These are phyloP conservation scores for Alternaria triticimaculans DNA, from an alignment of 2,329 filamentous ascomycete genomes.

Conservation along the genomic window DNA sequence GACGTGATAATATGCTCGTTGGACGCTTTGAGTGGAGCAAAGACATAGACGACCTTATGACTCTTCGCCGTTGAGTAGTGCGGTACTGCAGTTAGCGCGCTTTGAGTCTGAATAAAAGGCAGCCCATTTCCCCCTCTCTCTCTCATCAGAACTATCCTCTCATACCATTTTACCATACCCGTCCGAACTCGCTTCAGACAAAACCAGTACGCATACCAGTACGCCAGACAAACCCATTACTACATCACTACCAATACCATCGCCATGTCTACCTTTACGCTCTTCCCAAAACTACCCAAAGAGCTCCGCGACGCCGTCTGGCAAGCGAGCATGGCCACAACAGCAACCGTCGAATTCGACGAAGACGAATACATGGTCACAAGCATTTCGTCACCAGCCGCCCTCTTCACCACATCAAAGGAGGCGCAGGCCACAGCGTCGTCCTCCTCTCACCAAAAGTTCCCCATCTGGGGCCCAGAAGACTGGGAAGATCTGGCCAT, in stretches of 20 bases:
- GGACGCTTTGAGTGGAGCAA: neutral
- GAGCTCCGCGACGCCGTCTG: constrained; percentile 5
- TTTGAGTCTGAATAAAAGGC: neutral
- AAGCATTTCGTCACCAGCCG: constrained; percentile 9
- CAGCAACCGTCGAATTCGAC: constrained; percentile 3
- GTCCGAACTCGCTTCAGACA: neutral
- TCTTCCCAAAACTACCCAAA: constrained; percentile 4
- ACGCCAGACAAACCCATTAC: neutral
- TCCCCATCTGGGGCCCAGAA: constrained; percentile 9
- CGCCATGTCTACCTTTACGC: constrained; percentile 2
- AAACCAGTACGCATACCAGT: neutral
- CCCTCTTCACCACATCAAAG: constrained; percentile 10
- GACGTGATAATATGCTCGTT: neutral
- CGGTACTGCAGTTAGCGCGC: neutral
- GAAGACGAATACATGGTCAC: constrained; percentile 13
- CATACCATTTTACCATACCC: neutral
- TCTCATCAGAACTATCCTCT: neutral
- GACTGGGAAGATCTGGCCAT: constrained; percentile 16
- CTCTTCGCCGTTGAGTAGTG: neutral
- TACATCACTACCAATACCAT: neutral
- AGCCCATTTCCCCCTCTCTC: neutral
- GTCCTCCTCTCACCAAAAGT: constrained; percentile 1
- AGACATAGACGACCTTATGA: neutral
- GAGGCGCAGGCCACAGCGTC: constrained; percentile 12
- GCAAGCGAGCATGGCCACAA: neutral